Percentiles rank a stretch among this genome's conserved stretches.
Conservation (phyloP, 768 basidiomycete genomes). For the Tulasnella calospora region DNA sequence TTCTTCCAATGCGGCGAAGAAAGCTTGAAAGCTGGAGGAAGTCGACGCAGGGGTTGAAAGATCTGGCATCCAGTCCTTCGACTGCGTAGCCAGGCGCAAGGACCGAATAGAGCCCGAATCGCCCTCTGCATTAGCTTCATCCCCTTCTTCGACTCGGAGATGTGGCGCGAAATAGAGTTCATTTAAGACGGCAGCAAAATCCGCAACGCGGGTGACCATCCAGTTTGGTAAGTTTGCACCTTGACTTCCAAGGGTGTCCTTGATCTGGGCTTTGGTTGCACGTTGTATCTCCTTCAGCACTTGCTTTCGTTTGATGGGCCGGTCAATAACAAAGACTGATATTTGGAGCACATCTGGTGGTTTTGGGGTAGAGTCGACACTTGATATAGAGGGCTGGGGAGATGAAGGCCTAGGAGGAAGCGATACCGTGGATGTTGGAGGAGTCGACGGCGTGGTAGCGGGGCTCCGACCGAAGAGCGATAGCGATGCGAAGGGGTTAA, state of each 20-base stretch:
- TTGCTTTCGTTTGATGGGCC: constrained; percentile 50
- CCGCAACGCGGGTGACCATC: constrained; percentile 56
- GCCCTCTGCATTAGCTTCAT: not conserved
- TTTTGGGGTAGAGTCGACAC: constrained; percentile 29
- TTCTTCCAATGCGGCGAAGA: constrained; percentile 62
- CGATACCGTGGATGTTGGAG: constrained; percentile 25
- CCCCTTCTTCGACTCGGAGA: not conserved
- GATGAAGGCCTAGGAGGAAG: constrained; percentile 27
- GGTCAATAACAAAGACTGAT: constrained; percentile 55
- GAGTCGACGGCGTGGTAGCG: constrained; percentile 37
- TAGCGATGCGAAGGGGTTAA: constrained; percentile 70
- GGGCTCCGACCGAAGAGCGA: constrained; percentile 33
- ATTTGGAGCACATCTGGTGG: constrained; percentile 40
- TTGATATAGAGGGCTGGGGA: constrained; percentile 27
- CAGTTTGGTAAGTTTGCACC: constrained; percentile 44
- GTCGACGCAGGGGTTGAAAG: constrained; percentile 39
- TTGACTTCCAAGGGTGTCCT: constrained; percentile 41
- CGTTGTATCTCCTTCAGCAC: constrained; percentile 52
- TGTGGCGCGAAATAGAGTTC: not conserved
- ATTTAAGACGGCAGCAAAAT: constrained; percentile 31
- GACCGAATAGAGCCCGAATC: constrained; percentile 13
- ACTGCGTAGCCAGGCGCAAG: not conserved
- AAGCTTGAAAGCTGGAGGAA: constrained; percentile 58
- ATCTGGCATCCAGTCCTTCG: constrained; percentile 27
- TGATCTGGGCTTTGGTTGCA: constrained; percentile 53